Evolutionary conservation across 1,284 basidiomycete genomes (phyloP).

Genomic region (Tranzscheliella williamsii): DNA sequence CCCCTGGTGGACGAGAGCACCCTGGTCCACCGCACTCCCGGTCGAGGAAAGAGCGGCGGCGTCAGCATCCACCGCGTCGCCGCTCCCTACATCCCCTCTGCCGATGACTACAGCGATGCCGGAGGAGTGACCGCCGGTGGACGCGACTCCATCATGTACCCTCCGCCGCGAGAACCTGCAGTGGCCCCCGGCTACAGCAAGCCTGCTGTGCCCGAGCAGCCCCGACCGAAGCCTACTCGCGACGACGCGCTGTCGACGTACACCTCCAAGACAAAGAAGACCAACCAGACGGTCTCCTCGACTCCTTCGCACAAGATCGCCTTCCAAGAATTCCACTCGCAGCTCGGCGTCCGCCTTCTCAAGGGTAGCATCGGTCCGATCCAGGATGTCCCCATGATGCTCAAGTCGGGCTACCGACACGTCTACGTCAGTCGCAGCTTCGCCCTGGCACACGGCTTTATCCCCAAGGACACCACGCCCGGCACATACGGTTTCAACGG

Average conservation of each 20-base stretch:
- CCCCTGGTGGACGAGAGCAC: conserved; percentile 57
- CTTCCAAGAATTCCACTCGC: conserved; percentile 59
- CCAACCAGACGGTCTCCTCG: conserved; percentile 36
- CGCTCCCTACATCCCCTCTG: conserved; percentile 43
- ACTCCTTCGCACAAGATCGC: conserved; percentile 56
- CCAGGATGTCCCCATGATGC: conserved; percentile 73
- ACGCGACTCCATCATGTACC: conserved; percentile 59
- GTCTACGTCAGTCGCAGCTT: conserved; percentile 95
- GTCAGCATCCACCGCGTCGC: conserved; percentile 58
- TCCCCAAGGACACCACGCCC: conserved; percentile 74
- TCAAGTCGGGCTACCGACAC: conserved; percentile 89
- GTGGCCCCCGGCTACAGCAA: conserved; percentile 46
- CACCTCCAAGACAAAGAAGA: conserved; percentile 48
- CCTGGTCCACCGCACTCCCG: conserved; percentile 57
- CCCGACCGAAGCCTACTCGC: conserved; percentile 16
- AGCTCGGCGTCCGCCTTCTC: conserved; percentile 82
- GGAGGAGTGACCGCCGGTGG: conserved; percentile 57
- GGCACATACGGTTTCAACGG: conserved; percentile 78
- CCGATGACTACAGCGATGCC: conserved; percentile 56
- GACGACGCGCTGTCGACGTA: conserved; percentile 43
- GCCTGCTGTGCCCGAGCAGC: conserved; percentile 40
- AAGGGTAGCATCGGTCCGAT: conserved; percentile 88
- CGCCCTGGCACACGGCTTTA: conserved; percentile 84
- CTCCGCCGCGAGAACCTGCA: conserved; percentile 50
- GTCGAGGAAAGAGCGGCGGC: conserved; percentile 54